Evolutionary conservation across 768 basidiomycete genomes (phyloP).

Genomic region (Naganishia kalamii): DNA sequence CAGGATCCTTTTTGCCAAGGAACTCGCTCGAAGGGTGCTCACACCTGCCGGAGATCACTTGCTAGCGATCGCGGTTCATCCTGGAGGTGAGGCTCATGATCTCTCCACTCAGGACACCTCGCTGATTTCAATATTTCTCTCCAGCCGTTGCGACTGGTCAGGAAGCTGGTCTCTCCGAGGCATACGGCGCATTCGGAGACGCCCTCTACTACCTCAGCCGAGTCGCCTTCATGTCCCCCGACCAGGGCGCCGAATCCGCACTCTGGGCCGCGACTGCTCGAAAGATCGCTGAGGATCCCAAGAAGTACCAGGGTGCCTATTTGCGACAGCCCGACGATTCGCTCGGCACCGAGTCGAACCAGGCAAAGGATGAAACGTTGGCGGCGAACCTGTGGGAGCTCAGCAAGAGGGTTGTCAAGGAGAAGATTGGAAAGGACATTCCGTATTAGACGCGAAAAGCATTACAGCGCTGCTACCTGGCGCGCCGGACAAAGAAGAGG

Average conservation of each 20-base stretch:
- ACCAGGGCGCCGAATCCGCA: constrained; percentile 43
- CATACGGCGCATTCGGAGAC: constrained; percentile 38
- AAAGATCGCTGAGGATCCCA: constrained; percentile 26
- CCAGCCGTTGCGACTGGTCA: constrained; percentile 41
- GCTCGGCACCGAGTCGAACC: constrained; percentile 36
- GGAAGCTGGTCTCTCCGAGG: constrained; percentile 40
- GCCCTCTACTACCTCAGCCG: constrained; percentile 32
- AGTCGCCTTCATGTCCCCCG: constrained; percentile 43
- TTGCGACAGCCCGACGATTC: constrained; percentile 40
- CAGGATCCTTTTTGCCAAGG: constrained; percentile 39
- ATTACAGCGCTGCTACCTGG: too few species aligned
- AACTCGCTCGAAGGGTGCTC: constrained; percentile 36
- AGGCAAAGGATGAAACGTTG: constrained; percentile 36
- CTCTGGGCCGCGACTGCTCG: constrained; percentile 38
- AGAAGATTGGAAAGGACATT: constrained; percentile 31
- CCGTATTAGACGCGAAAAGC: constrained; percentile 1
- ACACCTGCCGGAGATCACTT: constrained; percentile 30
- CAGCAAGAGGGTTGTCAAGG: constrained; percentile 36
- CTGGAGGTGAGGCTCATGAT: constrained; percentile 27
- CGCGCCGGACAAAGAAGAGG: too few species aligned
- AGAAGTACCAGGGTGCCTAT: constrained; percentile 42
- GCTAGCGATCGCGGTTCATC: constrained; percentile 40
- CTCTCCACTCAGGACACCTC: not conserved
- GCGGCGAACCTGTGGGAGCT: constrained; percentile 42
- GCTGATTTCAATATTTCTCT: not conserved